These are phyloP conservation scores for Ustilago tritici DNA, from an alignment of 1,284 basidiomycete genomes.

Conservation along the genomic window DNA sequence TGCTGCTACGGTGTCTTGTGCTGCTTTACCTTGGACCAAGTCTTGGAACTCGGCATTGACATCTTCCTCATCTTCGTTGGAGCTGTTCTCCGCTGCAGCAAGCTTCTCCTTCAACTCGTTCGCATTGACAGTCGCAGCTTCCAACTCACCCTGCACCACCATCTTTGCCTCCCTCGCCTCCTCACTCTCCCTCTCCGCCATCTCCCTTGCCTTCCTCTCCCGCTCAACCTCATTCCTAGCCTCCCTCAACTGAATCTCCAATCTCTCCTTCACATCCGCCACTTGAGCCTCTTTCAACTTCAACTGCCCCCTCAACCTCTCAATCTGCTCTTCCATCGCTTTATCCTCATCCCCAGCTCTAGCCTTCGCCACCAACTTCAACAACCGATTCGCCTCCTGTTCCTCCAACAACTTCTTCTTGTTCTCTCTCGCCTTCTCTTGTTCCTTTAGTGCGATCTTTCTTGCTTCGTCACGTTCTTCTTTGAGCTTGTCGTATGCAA, in stretches of 20 bases:
- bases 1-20: background rate
- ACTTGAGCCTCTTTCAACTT: conserved; percentile 25
- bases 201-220: conserved; percentile 5
- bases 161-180: conserved; percentile 11
- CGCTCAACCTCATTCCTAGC: conserved; percentile 12
- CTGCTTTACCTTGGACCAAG: conserved; percentile 27
- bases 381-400: conserved; percentile 48
- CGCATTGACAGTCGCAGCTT: conserved; percentile 8
- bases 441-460: conserved; percentile 41
- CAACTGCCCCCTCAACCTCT: conserved; percentile 34
- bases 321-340: conserved; percentile 32
- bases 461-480: conserved; percentile 54
- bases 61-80: conserved; percentile 26
- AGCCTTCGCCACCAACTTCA: conserved; percentile 47
- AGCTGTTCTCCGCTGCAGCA: background rate
- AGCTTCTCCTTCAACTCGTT: conserved; percentile 30
- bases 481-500: conserved; percentile 43
- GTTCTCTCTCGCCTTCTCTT: conserved; percentile 45
- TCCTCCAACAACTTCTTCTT: conserved; percentile 33
- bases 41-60: conserved; percentile 39
- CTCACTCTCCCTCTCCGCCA: conserved; percentile 2
- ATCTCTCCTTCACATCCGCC: conserved; percentile 11
- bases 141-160: conserved; percentile 20
- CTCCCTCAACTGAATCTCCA: conserved; percentile 28
- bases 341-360: conserved; percentile 35